phyloP scores from a whole-genome alignment of 2,329 filamentous ascomycete genomes.

The Colletotrichum theobromicola region DNA sequence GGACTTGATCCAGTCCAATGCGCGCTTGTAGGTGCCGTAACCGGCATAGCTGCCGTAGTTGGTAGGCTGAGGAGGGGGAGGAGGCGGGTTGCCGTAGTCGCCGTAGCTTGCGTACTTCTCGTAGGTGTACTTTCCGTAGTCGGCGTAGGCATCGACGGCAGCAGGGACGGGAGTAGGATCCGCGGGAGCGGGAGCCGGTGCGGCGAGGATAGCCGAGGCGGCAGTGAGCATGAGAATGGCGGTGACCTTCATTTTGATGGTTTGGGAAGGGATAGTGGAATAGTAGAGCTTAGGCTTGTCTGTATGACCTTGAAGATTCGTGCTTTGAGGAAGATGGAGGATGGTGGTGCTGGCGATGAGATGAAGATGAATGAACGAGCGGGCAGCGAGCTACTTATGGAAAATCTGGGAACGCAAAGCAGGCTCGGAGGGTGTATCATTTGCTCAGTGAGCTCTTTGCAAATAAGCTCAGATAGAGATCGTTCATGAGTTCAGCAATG shows the following conservation, averaged over 20 bases:
- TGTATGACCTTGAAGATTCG: background rate
- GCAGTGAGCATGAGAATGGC: constrained; percentile 29
- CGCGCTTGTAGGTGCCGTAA: constrained; percentile 17
- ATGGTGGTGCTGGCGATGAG: background rate
- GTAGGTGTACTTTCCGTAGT: constrained; percentile 18
- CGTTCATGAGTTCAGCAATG: background rate
- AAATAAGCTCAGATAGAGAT: background rate
- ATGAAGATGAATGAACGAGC: background rate
- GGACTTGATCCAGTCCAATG: background rate
- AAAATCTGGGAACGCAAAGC: background rate
- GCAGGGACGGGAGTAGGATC: background rate
- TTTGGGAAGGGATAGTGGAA: background rate
- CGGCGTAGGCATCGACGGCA: background rate
- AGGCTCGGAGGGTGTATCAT: background rate
- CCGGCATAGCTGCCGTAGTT: constrained; percentile 10
- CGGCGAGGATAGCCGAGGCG: constrained; percentile 25
- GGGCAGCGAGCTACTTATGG: constrained; percentile 4
- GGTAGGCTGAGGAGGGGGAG: background rate
- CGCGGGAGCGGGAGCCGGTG: constrained; percentile 22
- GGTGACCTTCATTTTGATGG: constrained; percentile 33
- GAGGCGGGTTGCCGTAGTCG: background rate
- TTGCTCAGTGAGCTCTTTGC: background rate
- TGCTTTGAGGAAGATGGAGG: background rate
- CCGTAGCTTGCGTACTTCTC: constrained; percentile 4
- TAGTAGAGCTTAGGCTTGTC: background rate